phyloP scores from a whole-genome alignment of 78 protist species.

The Dictyostelium brefeldianum region DNA sequence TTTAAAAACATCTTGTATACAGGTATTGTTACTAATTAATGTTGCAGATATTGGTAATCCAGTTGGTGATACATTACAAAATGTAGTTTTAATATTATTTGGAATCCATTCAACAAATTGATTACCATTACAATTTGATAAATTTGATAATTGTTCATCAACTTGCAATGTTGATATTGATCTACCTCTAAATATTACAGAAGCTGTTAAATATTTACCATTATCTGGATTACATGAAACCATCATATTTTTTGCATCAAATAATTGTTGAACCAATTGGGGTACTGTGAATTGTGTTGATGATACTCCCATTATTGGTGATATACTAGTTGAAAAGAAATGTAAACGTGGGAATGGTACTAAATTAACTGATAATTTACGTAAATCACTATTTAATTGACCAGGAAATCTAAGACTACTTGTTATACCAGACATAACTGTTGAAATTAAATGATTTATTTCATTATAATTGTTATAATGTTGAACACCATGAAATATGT shows the following conservation, averaged over 20 bases:
- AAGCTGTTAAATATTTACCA: conserved; percentile 98
- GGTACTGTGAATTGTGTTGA: conserved; percentile 95
- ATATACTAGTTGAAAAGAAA: conserved; percentile 98
- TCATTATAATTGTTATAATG: conserved; percentile 97
- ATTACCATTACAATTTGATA: conserved; percentile 94
- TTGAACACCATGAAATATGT: conserved; percentile 96
- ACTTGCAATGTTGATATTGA: conserved; percentile 97
- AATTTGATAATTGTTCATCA: conserved; percentile 97
- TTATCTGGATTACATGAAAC: conserved; percentile 98
- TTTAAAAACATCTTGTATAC: conserved; percentile 99
- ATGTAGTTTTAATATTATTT: conserved; percentile 97
- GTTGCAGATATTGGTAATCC: conserved; percentile 98
- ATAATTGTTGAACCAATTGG: conserved; percentile 99
- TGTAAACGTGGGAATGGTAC: conserved; percentile 99
- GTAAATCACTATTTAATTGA: conserved; percentile 97
- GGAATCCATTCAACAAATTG: conserved; percentile 99
- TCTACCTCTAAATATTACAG: conserved; percentile 97
- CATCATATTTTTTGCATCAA: conserved; percentile 99
- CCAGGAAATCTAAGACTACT: conserved; percentile 99
- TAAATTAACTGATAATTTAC: conserved; percentile 99
- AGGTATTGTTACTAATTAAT: conserved; percentile 98
- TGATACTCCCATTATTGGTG: conserved; percentile 94
- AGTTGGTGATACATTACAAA: conserved; percentile 98
- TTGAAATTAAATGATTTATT: conserved; percentile 98
- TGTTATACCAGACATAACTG: conserved; percentile 97